Base-by-base conservation (phyloP, 306 rosid genomes). In the Rosa chinensis region DNA sequence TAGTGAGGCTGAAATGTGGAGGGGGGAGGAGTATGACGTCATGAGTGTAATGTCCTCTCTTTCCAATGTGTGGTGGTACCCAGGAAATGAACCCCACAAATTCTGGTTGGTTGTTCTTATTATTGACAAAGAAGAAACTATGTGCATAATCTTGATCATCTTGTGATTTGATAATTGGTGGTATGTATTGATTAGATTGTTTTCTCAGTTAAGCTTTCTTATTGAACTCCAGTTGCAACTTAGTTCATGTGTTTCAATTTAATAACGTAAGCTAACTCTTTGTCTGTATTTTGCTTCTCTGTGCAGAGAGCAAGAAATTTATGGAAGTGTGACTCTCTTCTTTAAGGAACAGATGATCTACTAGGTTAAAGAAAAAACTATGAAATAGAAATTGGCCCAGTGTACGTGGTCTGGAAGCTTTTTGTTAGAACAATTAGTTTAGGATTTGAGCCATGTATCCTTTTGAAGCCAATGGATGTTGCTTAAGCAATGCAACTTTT, bases 251-350 rank as follows among this genome's bases (percentile, higher is more conserved):
- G 32, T 28, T 28, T 28, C 32, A 28, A 28, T 28, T 28, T 28
- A 28, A 28, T 28, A 20, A 55, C 66, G 28, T 40, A 35, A 83
- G 62, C 75, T 70, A 50, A 83, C 35, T 66, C 48, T 55, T 72
- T 28, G 75, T 84, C 77, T 86, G 72, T 73, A 78, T 66, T 39
- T 73, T 83, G 37, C 62, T 79, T 49, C 35, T 45, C 14, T 80
- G 13, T 84, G 87, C 98, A 95, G 99, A 87, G 64, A 87, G 91
- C 94, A 90, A 83, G 84, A 91, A 87, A 72, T 87, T 82, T 78
- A 90, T 92, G 90, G 93, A 95, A 85, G 87, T 88, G 79, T 90
- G 90, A 92, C 93, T 93, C 68, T 87, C 98, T 63, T 80, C 97
- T 82, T 89, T 95, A 49, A 80, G 85, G 80, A 95, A 82, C 78